Evolutionary conservation across 2,329 filamentous ascomycete species (phyloP), one percentile per base, ranked within the genome.

Genomic region (Stromatinia cepivora): DNA sequence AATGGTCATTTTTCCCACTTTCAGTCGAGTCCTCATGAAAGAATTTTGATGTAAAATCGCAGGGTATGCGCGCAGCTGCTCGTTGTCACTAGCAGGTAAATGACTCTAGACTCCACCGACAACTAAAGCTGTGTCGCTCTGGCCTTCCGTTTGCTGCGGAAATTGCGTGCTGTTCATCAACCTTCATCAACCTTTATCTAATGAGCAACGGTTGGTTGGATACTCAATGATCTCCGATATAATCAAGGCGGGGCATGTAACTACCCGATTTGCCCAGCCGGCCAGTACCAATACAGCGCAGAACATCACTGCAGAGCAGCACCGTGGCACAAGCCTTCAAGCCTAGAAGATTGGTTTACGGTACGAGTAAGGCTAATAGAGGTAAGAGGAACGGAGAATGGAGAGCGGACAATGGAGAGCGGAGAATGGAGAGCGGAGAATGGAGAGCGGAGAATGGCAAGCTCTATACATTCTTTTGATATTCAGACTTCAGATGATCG

Each of bases 191-290:
- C 20, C 15, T 31, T 54, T 20, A 22, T 34, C 9, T 22, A 34
- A 25, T 34, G 34, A 34, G 34, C 34, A 34, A 34, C 34, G 5
- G 5, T 34, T 34, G 34, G 34, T 34, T 11, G 25, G 3, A 31
- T 31, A 48, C 39, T 34, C 20, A 22, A 46, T n/a, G 42, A 48
- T 48, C 58, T 48, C 25, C 20, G 6, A 34, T 34, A 7, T 11
- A 17, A n/a, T 48, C 25, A 62, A 62, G 48, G 28, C 45, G 58
- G 58, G 28, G 58, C 28, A 57, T 57, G 54, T 34, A 39, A 57
- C n/a, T n/a, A 39, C 22, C 54, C 54, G 31, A 22, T 36, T 57
- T 31, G 13, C 20, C 8, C 54, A 57, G 54, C 54, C 31, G 54
- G 25, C 34, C 54, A 57, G 53, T 31, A 54, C 52, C n/a, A n/a